phyloP scores from a whole-genome alignment of 2,329 filamentous ascomycete genomes.

The Dryadomyces quercivorus region DNA sequence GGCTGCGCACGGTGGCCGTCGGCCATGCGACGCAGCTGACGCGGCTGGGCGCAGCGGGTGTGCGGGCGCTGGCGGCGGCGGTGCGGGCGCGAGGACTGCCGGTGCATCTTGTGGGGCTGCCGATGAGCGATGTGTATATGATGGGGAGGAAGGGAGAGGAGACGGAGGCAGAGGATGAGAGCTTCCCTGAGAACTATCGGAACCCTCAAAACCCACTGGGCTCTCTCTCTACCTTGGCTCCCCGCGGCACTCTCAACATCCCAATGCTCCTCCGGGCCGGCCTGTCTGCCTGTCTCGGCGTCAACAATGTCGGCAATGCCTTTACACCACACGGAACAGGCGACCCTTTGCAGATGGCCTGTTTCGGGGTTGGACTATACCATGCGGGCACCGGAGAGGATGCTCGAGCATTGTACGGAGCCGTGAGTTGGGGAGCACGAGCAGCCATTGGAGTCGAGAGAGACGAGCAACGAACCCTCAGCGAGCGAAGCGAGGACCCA shows the following conservation, averaged over 20 bases:
- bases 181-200: no score
- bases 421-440: slow-evolving; percentile 23
- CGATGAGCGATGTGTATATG: slow-evolving; percentile 63
- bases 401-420: slow-evolving; percentile 40
- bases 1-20: slow-evolving; percentile 38
- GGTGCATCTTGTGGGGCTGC: slow-evolving; percentile 55
- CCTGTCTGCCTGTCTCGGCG: slow-evolving; percentile 47
- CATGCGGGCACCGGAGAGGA: slow-evolving; percentile 51
- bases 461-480: not conserved
- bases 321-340: slow-evolving; percentile 59
- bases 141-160: slow-evolving; percentile 31
- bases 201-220: no score
- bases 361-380: slow-evolving; percentile 52
- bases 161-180: not conserved
- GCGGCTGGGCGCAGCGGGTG: slow-evolving; percentile 36
- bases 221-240: slow-evolving; percentile 8
- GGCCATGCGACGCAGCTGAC: slow-evolving; percentile 60
- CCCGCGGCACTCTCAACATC: slow-evolving; percentile 50
- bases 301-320: slow-evolving; percentile 65
- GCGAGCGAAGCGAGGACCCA: not conserved
- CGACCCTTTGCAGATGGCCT: slow-evolving; percentile 52
- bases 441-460: slow-evolving; percentile 19
- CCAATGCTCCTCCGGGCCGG: slow-evolving; percentile 45
- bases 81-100: slow-evolving; percentile 39
- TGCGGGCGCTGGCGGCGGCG: slow-evolving; percentile 31